Evolutionary conservation across 1,139 yeast species (phyloP).

Genomic region (Suzukiozyma palmioleophila): DNA sequence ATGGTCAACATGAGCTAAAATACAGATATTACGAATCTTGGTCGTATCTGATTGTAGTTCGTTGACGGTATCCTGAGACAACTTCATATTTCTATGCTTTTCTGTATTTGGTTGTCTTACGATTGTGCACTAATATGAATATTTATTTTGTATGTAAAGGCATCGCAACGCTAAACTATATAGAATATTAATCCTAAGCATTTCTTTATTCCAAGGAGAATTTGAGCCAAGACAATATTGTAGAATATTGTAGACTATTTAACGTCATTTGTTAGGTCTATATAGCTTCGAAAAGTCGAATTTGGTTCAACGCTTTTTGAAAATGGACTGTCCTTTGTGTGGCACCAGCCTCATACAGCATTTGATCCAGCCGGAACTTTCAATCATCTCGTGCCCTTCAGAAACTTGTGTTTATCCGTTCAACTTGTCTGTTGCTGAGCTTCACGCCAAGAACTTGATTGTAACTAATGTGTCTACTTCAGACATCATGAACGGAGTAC

Average conservation of each 20-base stretch:
- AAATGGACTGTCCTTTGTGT: slow-evolving; percentile 29
- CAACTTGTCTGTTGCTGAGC: slow-evolving; percentile 23
- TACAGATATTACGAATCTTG: slow-evolving; percentile 83
- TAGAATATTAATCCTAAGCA: too few species aligned
- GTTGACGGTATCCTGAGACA: slow-evolving; percentile 59
- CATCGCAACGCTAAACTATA: too few species aligned
- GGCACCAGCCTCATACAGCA: slow-evolving; percentile 19
- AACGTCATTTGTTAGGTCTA: too few species aligned
- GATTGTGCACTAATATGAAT: too few species aligned
- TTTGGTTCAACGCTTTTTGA: too few species aligned
- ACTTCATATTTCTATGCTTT: slow-evolving; percentile 31
- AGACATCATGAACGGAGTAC: slow-evolving; percentile 25
- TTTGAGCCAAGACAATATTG: too few species aligned
- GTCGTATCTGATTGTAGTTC: slow-evolving; percentile 66
- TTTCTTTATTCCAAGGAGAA: too few species aligned
- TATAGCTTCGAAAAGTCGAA: too few species aligned
- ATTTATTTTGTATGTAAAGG: too few species aligned
- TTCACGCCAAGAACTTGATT: slow-evolving; percentile 21
- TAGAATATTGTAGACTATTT: too few species aligned
- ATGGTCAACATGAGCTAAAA: slow-evolving; percentile 97
- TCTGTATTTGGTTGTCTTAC: not conserved
- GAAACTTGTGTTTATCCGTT: slow-evolving; percentile 29
- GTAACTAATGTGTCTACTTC: slow-evolving; percentile 16
- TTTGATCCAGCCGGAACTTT: slow-evolving; percentile 23
- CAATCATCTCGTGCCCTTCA: slow-evolving; percentile 25